Evolutionary conservation across 2,329 filamentous ascomycete species (phyloP).

Genomic region (Pseudogymnoascus sp.): DNA sequence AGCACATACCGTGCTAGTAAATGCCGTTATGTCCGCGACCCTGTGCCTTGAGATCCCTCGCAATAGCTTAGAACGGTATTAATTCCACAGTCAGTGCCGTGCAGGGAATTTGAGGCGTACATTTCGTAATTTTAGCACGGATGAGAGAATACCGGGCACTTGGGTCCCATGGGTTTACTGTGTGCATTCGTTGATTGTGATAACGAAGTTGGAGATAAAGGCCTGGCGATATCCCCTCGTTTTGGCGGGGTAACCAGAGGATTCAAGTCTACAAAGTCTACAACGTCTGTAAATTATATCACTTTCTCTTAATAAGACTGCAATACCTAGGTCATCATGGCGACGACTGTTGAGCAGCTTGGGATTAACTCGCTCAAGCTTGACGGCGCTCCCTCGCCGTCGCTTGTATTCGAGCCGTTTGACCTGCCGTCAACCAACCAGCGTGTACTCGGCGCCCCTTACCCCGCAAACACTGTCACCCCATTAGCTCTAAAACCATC

Average conservation of each 20-base stretch:
- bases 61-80: background rate
- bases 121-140: conserved; percentile 10
- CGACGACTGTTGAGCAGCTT: conserved; percentile 5
- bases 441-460: conserved; percentile 33
- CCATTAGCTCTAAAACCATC: conserved; percentile 35
- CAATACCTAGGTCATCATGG: background rate
- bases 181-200: conserved; percentile 7
- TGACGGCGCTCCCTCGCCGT: conserved; percentile 15
- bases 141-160: conserved; percentile 9
- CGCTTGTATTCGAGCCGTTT: conserved; percentile 32
- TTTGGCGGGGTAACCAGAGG: background rate
- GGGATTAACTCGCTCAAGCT: conserved; percentile 18
- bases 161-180: background rate
- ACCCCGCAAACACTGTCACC: conserved; percentile 31
- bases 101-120: background rate
- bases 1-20: background rate
- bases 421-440: conserved; percentile 35
- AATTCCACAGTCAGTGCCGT: background rate
- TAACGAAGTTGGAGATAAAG: background rate
- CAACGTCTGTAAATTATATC: background rate
- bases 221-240: background rate
- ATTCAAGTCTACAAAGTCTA: background rate
- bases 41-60: background rate
- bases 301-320: background rate
- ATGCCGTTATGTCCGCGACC: background rate